Evolutionary conservation across 2,329 filamentous ascomycete genomes (phyloP).

Genomic region (Beauveria sp.): DNA sequence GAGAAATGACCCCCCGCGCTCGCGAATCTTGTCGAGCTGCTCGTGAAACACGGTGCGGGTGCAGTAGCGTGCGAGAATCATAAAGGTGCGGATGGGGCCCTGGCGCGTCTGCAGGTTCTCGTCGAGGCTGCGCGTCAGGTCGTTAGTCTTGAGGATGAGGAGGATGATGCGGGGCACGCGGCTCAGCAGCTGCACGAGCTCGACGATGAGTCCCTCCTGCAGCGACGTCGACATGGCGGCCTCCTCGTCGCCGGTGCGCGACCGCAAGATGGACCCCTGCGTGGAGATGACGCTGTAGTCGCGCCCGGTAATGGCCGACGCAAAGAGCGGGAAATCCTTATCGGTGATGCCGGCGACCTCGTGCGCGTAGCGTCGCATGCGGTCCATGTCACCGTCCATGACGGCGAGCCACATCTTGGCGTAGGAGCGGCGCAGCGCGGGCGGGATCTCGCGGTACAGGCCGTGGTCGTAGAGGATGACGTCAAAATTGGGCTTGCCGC

Average conservation of each 20-base stretch:
- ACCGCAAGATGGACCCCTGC: constrained; percentile 46
- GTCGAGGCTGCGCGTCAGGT: constrained; percentile 86
- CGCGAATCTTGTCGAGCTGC: constrained; percentile 49
- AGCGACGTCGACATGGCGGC: constrained; percentile 77
- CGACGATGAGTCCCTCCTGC: constrained; percentile 79
- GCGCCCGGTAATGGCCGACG: constrained; percentile 88
- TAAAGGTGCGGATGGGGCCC: constrained; percentile 56
- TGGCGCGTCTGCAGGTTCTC: constrained; percentile 75
- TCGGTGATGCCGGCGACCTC: constrained; percentile 86
- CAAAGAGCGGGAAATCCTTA: constrained; percentile 89
- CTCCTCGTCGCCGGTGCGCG: constrained; percentile 69
- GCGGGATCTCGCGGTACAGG: constrained; percentile 86
- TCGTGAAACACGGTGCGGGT: constrained; percentile 59
- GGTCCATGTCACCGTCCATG: constrained; percentile 75
- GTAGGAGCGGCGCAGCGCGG: constrained; percentile 71
- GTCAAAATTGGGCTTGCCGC: constrained; percentile 70
- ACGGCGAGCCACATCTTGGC: constrained; percentile 97
- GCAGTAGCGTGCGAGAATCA: constrained; percentile 64
- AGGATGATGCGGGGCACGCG: constrained; percentile 88
- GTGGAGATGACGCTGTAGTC: constrained; percentile 72
- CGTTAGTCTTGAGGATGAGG: constrained; percentile 95
- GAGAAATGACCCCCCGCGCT: constrained; percentile 42
- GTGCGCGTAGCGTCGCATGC: constrained; percentile 82
- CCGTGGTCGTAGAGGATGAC: constrained; percentile 96
- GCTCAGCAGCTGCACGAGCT: constrained; percentile 81